Conservation (phyloP, 1,139 yeast genomes). For the Candida sp. region DNA sequence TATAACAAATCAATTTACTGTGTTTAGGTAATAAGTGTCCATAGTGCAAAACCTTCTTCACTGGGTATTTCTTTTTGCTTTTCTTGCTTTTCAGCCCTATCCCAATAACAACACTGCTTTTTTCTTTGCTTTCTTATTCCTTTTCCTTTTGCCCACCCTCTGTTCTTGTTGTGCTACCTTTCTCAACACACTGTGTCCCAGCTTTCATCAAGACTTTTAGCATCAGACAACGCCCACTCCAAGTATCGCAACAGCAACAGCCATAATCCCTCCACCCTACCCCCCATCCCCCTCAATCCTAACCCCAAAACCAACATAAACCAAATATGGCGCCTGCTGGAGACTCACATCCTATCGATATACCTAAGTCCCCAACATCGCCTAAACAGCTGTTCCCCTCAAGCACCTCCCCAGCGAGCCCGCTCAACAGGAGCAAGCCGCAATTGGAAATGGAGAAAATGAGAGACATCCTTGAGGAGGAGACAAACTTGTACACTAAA, state of each 20-base stretch:
- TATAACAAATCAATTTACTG: no score
- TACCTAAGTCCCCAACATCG: background rate
- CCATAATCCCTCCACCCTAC: background rate
- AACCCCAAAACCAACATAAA: background rate
- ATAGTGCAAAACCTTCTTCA: no score
- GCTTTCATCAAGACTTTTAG: no score
- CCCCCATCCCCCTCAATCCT: background rate
- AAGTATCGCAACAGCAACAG: background rate
- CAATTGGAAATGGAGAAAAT: slow-evolving; percentile 18
- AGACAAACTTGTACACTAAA: slow-evolving; percentile 22
- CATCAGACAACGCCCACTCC: no score
- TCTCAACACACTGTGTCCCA: no score
- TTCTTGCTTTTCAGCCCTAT: no score
- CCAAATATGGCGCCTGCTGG: background rate
- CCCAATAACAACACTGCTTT: no score
- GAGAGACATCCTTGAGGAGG: slow-evolving; percentile 22
- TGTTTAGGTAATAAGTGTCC: no score
- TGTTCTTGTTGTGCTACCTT: no score
- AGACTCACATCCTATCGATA: background rate
- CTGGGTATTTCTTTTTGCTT: no score
- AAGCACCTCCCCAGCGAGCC: background rate
- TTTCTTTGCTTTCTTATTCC: no score
- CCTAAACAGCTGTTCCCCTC: background rate
- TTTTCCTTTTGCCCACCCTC: no score
- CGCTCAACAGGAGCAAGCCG: background rate